Base-by-base conservation (phyloP, 192 early-diverging fungal genomes). In the Phycomyces nitens region DNA sequence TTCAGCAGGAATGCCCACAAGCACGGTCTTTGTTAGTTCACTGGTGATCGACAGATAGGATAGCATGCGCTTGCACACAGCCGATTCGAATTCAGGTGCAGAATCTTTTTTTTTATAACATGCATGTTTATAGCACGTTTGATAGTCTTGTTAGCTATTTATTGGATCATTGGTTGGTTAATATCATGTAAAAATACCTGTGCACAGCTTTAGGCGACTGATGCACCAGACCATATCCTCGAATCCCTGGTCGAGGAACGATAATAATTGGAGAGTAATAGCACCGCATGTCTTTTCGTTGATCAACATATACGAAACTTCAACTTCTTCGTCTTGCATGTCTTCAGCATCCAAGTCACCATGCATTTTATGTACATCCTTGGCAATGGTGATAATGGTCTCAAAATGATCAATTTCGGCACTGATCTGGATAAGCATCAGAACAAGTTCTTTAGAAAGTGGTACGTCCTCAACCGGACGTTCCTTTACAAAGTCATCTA, bases 201-300 rank as follows among this genome's bases (percentile, higher is more conserved):
- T 34, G 29, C 3, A 60, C 12, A 76, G 60, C 65, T 69, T 56
- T 11, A 83, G 68, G 54, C 71, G 69, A 18, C 43, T 42, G 2
- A 82, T 56, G 14, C 75, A 74, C 83, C 83, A 82, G 18, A 80
- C 76, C 24, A 85, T 65, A 29, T 77, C 74, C 26, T 81, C 81
- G 43, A 70, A 65, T 8, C 73, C 69, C 24, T 66, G 62, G 11
- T 82, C 79, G 9, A 78, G 58, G 21, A 81, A 77, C 9, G 60
- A 54, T n/a, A 85, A 51, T 7, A 82, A 53, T 12, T 75, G 65
- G 16, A 65, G 62, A 0, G 76, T 76, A 18, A 77, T 56, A 2
- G 56, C 60, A 0, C 40, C 43, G 3, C 56, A 61, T 0, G 81
- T 83, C 18, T 72, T 63, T 23, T 68, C 22, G 23, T 80, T 85